phyloP scores from a whole-genome alignment of 306 rosid genomes.

The barrel medic (Medicago truncatula) region DNA sequence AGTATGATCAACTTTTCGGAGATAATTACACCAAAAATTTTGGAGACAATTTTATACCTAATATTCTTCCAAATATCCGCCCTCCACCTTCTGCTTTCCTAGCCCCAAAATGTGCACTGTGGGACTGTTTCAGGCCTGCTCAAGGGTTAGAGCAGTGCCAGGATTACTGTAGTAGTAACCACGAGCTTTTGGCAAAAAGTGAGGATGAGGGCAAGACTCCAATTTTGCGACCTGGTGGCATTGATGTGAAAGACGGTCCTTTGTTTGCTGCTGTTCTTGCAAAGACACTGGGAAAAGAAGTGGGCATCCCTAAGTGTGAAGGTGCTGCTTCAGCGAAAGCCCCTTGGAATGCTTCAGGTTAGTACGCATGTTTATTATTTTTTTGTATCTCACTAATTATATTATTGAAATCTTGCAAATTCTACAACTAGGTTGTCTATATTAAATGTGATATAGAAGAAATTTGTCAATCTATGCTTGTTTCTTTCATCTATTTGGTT shows the following conservation, averaged over 20 bases:
- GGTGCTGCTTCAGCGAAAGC: constrained; percentile 94
- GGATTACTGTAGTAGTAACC: constrained; percentile 82
- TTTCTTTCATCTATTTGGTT: constrained; percentile 26
- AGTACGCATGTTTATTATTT: constrained; percentile 24
- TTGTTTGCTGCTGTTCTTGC: constrained; percentile 84
- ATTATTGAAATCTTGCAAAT: constrained; percentile 19
- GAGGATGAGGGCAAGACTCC: constrained; percentile 93
- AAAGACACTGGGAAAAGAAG: constrained; percentile 81
- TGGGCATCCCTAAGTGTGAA: constrained; percentile 88
- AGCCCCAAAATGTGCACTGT: constrained; percentile 91
- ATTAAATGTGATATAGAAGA: constrained; percentile 16
- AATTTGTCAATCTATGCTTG: constrained; percentile 3
- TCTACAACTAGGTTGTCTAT: constrained; percentile 36
- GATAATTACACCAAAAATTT: constrained; percentile 36
- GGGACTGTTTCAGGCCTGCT: constrained; percentile 98
- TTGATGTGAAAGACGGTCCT: constrained; percentile 81
- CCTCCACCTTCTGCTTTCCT: constrained; percentile 94
- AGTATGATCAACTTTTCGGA: constrained; percentile 39
- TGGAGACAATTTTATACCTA: constrained; percentile 60
- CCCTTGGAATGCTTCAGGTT: constrained; percentile 97
- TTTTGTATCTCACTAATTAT: constrained; percentile 22
- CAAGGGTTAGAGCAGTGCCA: constrained; percentile 74
- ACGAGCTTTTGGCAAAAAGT: constrained; percentile 71
- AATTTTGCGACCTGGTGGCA: constrained; percentile 88
- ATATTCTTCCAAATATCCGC: constrained; percentile 72